Evolutionary conservation across 495 filamentous ascomycete genomes (phyloP).

Genomic region (Penicillium silybi): DNA sequence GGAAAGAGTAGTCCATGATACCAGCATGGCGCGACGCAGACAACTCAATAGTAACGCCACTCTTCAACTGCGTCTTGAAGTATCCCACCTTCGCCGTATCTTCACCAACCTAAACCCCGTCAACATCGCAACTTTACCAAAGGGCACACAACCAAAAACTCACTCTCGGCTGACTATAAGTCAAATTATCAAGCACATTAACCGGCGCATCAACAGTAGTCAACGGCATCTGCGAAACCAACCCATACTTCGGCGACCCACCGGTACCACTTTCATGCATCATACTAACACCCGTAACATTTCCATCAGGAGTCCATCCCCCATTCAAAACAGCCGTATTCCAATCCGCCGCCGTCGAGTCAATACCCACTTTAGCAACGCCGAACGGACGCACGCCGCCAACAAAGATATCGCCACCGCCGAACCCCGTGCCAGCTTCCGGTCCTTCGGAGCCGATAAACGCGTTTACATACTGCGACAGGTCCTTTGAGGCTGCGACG

Average conservation of each 20-base stretch:
- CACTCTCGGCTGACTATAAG: slow-evolving; percentile 38
- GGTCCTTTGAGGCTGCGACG: slow-evolving; percentile 17
- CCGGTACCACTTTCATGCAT: slow-evolving; percentile 71
- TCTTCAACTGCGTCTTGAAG: slow-evolving; percentile 54
- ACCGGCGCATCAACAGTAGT: slow-evolving; percentile 29
- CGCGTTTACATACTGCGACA: slow-evolving; percentile 46
- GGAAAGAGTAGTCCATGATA: slow-evolving; percentile 58
- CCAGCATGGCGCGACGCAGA: slow-evolving; percentile 59
- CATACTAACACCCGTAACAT: slow-evolving; percentile 61
- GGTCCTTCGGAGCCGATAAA: slow-evolving; percentile 38
- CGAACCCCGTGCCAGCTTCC: slow-evolving; percentile 24
- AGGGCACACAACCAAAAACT: not conserved
- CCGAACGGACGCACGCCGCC: slow-evolving; percentile 62
- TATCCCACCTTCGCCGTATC: slow-evolving; percentile 57
- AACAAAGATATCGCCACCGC: slow-evolving; percentile 66
- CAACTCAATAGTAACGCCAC: slow-evolving; percentile 54
- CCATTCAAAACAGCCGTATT: slow-evolving; percentile 43
- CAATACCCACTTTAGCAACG: slow-evolving; percentile 64
- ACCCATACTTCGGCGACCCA: slow-evolving; percentile 65
- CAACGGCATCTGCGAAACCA: slow-evolving; percentile 61
- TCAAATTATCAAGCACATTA: slow-evolving; percentile 39
- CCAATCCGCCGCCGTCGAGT: slow-evolving; percentile 54
- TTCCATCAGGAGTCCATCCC: slow-evolving; percentile 56
- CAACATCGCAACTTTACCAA: not conserved
- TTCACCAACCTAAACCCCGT: slow-evolving; percentile 25